These are phyloP conservation scores for Trebouxia sp. DNA, from an alignment of 139 green algal genomes.

Conservation along the genomic window DNA sequence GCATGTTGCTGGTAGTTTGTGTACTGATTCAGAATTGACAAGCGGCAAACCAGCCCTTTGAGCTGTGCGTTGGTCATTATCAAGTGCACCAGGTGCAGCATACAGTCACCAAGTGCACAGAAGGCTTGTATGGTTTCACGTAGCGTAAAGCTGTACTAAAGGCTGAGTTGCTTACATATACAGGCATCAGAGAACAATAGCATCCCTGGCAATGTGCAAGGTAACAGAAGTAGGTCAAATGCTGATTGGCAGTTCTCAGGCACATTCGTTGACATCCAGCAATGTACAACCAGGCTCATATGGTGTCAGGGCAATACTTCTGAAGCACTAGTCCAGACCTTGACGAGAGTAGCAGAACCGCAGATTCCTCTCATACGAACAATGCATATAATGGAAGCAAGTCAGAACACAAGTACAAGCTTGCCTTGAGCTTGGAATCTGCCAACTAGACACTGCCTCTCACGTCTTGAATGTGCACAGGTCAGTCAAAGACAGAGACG, in stretches of 20 bases:
- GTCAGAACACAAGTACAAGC: not conserved
- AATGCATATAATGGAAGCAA: not conserved
- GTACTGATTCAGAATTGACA: too few species aligned
- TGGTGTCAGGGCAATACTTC: slow-evolving; percentile 1
- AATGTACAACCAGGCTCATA: not conserved
- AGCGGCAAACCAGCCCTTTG: too few species aligned
- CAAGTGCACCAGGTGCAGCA: too few species aligned
- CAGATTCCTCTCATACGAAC: not conserved
- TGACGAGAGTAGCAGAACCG: not conserved
- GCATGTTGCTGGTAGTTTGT: too few species aligned
- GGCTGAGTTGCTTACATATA: too few species aligned
- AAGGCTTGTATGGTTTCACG: too few species aligned
- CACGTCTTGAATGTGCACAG: not conserved
- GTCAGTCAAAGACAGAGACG: not conserved
- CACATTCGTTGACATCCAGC: slow-evolving; percentile 13
- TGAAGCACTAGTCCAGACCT: not conserved
- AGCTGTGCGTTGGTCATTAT: too few species aligned
- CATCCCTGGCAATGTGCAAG: not conserved
- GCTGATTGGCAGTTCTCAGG: slow-evolving; percentile 1
- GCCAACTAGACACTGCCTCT: not conserved
- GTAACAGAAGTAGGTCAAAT: not conserved
- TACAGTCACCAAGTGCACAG: too few species aligned
- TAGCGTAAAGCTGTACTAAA: too few species aligned
- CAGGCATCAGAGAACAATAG: too few species aligned
- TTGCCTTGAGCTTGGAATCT: not conserved